Conservation (phyloP, 495 filamentous ascomycete genomes). For the Aeminium ludgeri region DNA sequence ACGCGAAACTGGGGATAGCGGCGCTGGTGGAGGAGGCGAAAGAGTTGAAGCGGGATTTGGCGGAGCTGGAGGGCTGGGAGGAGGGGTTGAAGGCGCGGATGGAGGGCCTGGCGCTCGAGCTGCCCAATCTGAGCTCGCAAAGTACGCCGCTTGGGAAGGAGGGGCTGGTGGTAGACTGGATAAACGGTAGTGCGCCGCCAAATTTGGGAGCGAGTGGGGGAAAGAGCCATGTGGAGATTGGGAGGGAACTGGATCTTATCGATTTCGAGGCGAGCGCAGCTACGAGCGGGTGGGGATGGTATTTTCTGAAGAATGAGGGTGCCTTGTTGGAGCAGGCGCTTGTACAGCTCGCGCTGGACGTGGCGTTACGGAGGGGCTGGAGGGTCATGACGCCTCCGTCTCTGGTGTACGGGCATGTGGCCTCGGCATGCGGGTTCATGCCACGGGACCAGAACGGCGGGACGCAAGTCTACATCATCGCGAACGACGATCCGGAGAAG, state of each 20-base stretch:
- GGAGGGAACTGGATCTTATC: constrained; percentile 57
- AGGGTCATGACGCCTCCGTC: constrained; percentile 63
- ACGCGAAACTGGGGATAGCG: constrained; percentile 23
- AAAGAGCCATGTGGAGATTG: constrained; percentile 57
- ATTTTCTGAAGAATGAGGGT: constrained; percentile 76
- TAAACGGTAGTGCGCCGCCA: constrained; percentile 55
- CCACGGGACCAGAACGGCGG: constrained; percentile 81
- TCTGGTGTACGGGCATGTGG: constrained; percentile 83
- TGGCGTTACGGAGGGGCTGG: constrained; percentile 57
- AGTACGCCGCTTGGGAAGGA: constrained; percentile 57
- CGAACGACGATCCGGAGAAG: constrained; percentile 35
- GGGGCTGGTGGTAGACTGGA: constrained; percentile 42
- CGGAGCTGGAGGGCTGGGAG: constrained; percentile 42
- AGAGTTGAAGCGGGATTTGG: constrained; percentile 47
- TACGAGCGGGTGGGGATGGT: constrained; percentile 90
- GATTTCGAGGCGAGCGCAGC: constrained; percentile 69
- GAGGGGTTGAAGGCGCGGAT: constrained; percentile 45
- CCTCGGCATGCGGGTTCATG: constrained; percentile 78
- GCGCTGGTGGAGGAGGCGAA: constrained; percentile 49
- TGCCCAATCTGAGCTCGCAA: constrained; percentile 72
- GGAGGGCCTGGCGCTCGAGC: constrained; percentile 51
- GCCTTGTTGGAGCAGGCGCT: constrained; percentile 86
- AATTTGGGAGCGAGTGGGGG: constrained; percentile 32
- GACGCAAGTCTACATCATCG: constrained; percentile 70
- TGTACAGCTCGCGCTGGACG: constrained; percentile 61